Evolutionary conservation across 371 early-diverging fungal species (phyloP).

Genomic region (Lichtheimia ramosa): DNA sequence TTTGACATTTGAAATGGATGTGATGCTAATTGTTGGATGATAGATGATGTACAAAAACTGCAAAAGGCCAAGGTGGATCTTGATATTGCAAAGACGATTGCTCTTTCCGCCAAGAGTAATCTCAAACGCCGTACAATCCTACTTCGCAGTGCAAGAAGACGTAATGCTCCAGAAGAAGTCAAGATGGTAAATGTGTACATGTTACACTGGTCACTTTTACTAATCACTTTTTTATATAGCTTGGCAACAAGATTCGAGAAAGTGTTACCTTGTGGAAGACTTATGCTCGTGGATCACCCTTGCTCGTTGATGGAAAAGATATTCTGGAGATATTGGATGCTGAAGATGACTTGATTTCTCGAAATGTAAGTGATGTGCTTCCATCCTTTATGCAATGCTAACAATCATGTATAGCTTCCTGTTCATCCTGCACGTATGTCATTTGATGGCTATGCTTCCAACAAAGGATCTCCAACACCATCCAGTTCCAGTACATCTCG

Average conservation of each 20-base stretch:
- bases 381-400: not conserved
- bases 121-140: conserved; percentile 38
- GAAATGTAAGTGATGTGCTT: conserved; percentile 20
- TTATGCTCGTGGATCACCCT: conserved; percentile 30
- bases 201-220: too few relatives aligned
- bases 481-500: conserved; percentile 19
- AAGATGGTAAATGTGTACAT: conserved; percentile 22
- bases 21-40: not conserved
- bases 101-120: conserved; percentile 46
- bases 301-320: conserved; percentile 35
- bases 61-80: conserved; percentile 51
- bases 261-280: conserved; percentile 29
- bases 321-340: conserved; percentile 20
- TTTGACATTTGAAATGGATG: not conserved
- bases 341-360: conserved; percentile 23
- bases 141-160: conserved; percentile 28
- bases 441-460: conserved; percentile 19
- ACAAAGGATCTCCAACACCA: conserved; percentile 18
- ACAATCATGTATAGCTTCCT: conserved; percentile 15
- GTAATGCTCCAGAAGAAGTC: conserved; percentile 26
- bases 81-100: conserved; percentile 50
- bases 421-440: conserved; percentile 30
- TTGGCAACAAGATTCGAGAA: conserved; percentile 30
- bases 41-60: conserved; percentile 44
- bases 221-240: conserved; percentile 14